These are phyloP conservation scores for Paulinella micropora DNA, from an alignment of 78 protist genomes.

Conservation along the genomic window DNA sequence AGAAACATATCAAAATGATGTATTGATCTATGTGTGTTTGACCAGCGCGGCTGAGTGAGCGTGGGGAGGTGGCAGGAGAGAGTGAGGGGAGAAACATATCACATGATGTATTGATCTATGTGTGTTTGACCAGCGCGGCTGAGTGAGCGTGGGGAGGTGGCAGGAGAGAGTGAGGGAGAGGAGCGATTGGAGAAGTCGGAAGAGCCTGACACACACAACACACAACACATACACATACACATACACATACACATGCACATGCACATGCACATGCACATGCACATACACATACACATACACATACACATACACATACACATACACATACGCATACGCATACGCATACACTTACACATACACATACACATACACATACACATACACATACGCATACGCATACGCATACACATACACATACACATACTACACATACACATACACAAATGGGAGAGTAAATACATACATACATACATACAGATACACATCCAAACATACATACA, in stretches of 20 bases:
- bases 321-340: neutral
- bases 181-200: neutral
- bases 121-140: neutral
- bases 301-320: neutral
- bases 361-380: neutral
- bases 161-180: neutral
- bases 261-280: neutral
- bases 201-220: neutral
- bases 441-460: neutral
- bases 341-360: neutral
- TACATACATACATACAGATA: neutral
- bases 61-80: too few relatives aligned
- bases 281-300: neutral
- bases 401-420: neutral
- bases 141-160: neutral
- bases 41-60: too few relatives aligned
- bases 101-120: neutral
- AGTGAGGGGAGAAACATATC: neutral
- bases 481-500: neutral
- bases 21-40: neutral
- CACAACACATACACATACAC: neutral
- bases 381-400: neutral
- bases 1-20: neutral
- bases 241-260: neutral
- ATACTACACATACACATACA: neutral